Evolutionary conservation across 768 basidiomycete genomes (phyloP), one percentile per base, ranked within the genome.

Genomic region (Calocybe indica): DNA sequence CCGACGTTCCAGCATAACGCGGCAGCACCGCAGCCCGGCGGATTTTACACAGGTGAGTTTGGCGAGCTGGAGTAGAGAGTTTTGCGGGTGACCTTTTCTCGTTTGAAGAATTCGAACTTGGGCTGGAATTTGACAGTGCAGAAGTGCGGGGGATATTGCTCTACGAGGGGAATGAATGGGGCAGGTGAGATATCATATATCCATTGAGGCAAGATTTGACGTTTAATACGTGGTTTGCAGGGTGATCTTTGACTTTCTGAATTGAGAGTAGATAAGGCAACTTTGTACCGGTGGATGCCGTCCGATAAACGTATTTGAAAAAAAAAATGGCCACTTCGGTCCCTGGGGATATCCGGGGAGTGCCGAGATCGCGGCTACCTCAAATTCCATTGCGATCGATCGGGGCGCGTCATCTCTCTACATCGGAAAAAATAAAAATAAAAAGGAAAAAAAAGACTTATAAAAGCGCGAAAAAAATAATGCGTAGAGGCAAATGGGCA

Each of bases 131-230:
- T 57, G 88, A 92, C 61, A 88, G 88, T 53, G 88, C 84, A 47
- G 89, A 92, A 68, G 88, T 92, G 57, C 83, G 90, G 48, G 89
- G 88, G 14, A 81, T 88, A 49, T 61, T 91, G 50, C 63, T 90
- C 40, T 83, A 83, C 58, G 79, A 86, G 45, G 80, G 80, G 9
- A 76, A 83, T 52, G 89, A 91, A 63, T 90, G 87, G 84, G 87
- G 88, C 57, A 79, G 85, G 60, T 85, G 70, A 22, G 22, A 22
- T 22, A 1, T 22, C 22, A 22, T 22, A 22, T 42, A 38, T 38
- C 33, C 40, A 30, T 49, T 22, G 22, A 22, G 2, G 22, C 22
- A 22, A n/a, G n/a, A n/a, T n/a, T n/a, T n/a, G 38, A 52, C 46
- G 39, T 34, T 35, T 39, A 33, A 14, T 39, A 39, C 45, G 35